Evolutionary conservation across 2,329 filamentous ascomycete species (phyloP), one percentile per base, ranked within the genome.

Genomic region (Pseudogymnoascus sp.): DNA sequence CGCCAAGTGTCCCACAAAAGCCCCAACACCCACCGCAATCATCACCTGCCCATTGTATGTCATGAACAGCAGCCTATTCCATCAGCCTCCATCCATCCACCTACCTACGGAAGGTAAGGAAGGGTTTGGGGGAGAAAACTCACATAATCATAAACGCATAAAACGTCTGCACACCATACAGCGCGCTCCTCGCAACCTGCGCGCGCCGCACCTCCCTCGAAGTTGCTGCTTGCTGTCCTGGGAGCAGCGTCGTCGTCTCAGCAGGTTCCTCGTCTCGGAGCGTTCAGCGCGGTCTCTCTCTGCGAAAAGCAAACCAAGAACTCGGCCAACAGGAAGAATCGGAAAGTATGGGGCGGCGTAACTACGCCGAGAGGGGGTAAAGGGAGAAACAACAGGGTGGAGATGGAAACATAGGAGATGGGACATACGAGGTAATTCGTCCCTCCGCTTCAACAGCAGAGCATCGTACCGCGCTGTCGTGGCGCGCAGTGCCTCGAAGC

Each of bases 21-120:
- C 92, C 14, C 94, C 94, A 8, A 95, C 79, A 0, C 89, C 89
- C 14, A 97, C 92, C 2, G 93, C 84, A 67, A 96, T 76, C 94
- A 99, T 99, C 68, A 99, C 87, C 87, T 90, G 96, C 62, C 94
- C 94, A 71, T 99, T 99, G 78, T 99, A 99, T n/a, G 94, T 99
- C 94, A 99, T 99, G 77, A 99, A 99, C 22, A 99, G 78, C 65
- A 99, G 81, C 94, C 93, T 97, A 30, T 4, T 38, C 11, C 8
- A 8, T 59, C 8, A 59, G 30, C 5, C 16, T 28, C 23, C 16
- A 35, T 5, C n/a, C 22, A 41, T 28, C 4, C 9, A 22, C 5
- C 8, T 2, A 19, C 5, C 22, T 23, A 3, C 30, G 63, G 66
- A 52, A 66, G 60, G 19, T 16, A 4, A n/a, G 4, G 28, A 6